Base-by-base conservation (phyloP, 192 early-diverging fungal genomes). In the Backusella tarrabulga region DNA sequence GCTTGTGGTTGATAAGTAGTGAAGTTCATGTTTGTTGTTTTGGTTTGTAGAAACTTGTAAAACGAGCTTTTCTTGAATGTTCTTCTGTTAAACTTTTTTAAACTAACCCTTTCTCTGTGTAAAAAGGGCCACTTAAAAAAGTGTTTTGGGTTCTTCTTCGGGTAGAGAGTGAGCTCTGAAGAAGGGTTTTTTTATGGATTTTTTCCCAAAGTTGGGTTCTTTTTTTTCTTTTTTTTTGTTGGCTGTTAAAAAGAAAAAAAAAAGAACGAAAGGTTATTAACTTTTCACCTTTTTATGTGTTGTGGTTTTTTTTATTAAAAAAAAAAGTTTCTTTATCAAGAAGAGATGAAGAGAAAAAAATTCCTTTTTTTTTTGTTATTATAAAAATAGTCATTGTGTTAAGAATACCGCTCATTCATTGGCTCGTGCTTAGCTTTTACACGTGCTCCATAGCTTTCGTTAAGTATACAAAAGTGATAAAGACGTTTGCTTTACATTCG, bases 51-150 rank as follows among this genome's bases (percentile, higher is more conserved):
- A 60, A 60, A 60, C 54, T 60, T 60, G 54, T 50, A 50, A 50
- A 60, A 60, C 54, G 7, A 3, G 21, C 11, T 60, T 60, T 60
- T 60, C 54, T 60, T 60, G 54, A 60, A 60, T 60, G 54, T 60
- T 60, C 54, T 21, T 26, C 23, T 60, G 54, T 60, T 26, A 1
- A 50, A 50, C 54, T 60, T 60, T 60, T 60, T 60, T 60, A 60
- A 60, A 60, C 23, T 26, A 60, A 60, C 54, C 54, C 54, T 26
- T 60, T 60, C 54, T 60, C 54, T 60, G 54, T 60, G 54, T 60
- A 60, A 60, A 60, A 60, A 60, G 54, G 54, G 54, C 54, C 54
- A 60, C 54, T 60, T 60, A 60, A 60, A 60, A 60, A 60, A 60
- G 54, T 60, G 54, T 60, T 23, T 26, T 21, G 54, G 54, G n/a